These are phyloP conservation scores for Centaurea solstitialis DNA, from an alignment of 129 eudicot genomes.

Conservation along the genomic window DNA sequence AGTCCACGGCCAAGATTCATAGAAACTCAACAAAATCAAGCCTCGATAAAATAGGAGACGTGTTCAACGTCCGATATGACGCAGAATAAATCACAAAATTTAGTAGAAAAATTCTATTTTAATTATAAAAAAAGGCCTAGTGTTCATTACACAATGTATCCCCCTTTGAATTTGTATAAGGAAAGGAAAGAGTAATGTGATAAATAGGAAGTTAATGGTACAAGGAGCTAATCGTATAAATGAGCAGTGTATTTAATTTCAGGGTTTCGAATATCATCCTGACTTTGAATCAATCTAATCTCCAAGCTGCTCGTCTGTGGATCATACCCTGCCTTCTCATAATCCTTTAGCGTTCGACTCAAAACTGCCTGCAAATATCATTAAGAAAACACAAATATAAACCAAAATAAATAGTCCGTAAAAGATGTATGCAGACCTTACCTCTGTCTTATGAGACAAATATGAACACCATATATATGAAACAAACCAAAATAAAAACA, in stretches of 20 bases:
- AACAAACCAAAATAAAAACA: not conserved
- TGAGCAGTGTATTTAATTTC: slow-evolving; percentile 71
- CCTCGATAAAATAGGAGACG: not conserved
- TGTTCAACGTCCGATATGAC: not conserved
- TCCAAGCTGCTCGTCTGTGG: slow-evolving; percentile 92
- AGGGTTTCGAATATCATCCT: slow-evolving; percentile 83
- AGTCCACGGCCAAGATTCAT: not conserved
- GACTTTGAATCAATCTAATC: slow-evolving; percentile 93
- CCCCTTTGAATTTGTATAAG: slow-evolving; percentile 4
- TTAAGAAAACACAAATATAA: not conserved
- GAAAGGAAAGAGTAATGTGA: not conserved
- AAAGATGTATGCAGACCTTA: not conserved
- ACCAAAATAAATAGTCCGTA: not conserved
- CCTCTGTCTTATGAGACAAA: not conserved
- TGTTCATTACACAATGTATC: slow-evolving; percentile 20
- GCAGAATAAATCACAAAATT: not conserved
- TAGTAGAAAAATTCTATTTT: slow-evolving; percentile 2
- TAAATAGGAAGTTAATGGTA: slow-evolving; percentile 9
- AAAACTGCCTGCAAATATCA: slow-evolving; percentile 66
- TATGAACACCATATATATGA: not conserved
- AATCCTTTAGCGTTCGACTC: slow-evolving; percentile 69
- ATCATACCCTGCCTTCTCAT: slow-evolving; percentile 73
- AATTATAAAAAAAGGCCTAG: not conserved
- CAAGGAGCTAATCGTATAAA: slow-evolving; percentile 39
- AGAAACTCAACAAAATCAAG: not conserved